Evolutionary conservation across 495 filamentous ascomycete genomes (phyloP).

Genomic region (Aspergillus panamensis): DNA sequence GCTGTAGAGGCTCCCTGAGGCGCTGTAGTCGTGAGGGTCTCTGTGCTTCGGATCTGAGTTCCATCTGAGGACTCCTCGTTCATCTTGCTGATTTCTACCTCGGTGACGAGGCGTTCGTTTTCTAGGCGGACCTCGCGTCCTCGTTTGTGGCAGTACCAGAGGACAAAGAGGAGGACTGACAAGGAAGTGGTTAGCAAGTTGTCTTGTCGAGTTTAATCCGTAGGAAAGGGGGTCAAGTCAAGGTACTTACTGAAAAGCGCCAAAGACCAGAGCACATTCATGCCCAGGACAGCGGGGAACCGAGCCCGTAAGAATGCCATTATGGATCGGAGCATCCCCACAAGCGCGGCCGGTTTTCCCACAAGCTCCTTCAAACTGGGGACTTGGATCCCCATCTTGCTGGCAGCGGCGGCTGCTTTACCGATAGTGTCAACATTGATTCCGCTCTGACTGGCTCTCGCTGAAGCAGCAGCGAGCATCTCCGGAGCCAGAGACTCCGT

Average conservation of each 20-base stretch:
- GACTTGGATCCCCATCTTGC: constrained; percentile 50
- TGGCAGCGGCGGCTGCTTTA: constrained; percentile 46
- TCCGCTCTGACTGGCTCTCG: constrained; percentile 64
- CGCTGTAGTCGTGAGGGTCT: constrained; percentile 46
- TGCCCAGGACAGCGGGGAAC: constrained; percentile 80
- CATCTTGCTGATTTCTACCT: constrained; percentile 44
- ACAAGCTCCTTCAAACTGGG: constrained; percentile 75
- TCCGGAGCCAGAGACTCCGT: constrained; percentile 72
- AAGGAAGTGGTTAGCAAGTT: constrained; percentile 1
- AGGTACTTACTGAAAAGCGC: constrained; percentile 70
- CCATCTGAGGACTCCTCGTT: constrained; percentile 33
- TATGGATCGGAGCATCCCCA: constrained; percentile 76
- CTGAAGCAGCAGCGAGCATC: constrained; percentile 68
- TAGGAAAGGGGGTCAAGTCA: background rate
- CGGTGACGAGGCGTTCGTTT: constrained; percentile 57
- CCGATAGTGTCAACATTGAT: constrained; percentile 53
- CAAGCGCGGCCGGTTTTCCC: constrained; percentile 78
- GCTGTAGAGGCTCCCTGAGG: constrained; percentile 41
- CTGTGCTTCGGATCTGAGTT: constrained; percentile 36
- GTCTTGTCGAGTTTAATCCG: too few species aligned
- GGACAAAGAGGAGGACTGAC: constrained; percentile 77
- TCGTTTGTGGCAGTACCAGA: constrained; percentile 97
- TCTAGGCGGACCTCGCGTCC: constrained; percentile 80
- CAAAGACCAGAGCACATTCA: constrained; percentile 83
- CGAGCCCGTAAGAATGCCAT: constrained; percentile 76